Evolutionary conservation across 208 protist species (phyloP).

Genomic region (Phytomonas sp.): DNA sequence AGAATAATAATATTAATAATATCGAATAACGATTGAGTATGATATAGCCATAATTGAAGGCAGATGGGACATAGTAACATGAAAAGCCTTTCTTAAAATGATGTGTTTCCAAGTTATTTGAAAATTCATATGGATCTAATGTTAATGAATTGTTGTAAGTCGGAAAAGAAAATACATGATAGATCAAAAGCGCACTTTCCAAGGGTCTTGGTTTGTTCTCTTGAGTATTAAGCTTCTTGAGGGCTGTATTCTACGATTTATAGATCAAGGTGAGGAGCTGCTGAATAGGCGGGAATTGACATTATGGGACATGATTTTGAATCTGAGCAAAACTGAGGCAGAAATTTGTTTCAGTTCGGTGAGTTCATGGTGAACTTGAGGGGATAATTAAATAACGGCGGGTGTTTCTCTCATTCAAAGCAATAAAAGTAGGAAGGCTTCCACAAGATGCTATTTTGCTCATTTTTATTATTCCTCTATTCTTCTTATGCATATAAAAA

Average conservation of each 20-base stretch:
- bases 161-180: not conserved
- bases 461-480: constrained; percentile 8
- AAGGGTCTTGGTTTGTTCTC: not conserved
- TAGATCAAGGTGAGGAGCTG: not conserved
- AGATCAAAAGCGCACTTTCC: not conserved
- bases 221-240: not conserved
- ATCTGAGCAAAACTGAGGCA: not conserved
- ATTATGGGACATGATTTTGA: not conserved
- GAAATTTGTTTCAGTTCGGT: not conserved
- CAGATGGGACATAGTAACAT: not conserved
- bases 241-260: not conserved
- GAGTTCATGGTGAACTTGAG: not conserved
- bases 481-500: not conserved
- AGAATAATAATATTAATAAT: constrained; percentile 6
- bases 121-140: not conserved
- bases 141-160: not conserved
- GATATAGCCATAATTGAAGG: not conserved
- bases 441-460: not conserved
- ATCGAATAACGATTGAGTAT: constrained; percentile 10
- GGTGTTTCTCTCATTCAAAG: not conserved
- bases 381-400: not conserved
- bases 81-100: not conserved
- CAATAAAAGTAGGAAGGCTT: not conserved
- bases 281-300: not conserved
- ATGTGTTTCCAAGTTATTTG: not conserved